Evolutionary conservation across 495 filamentous ascomycete species (phyloP).

Genomic region (Beverwykella pulmonaria): DNA sequence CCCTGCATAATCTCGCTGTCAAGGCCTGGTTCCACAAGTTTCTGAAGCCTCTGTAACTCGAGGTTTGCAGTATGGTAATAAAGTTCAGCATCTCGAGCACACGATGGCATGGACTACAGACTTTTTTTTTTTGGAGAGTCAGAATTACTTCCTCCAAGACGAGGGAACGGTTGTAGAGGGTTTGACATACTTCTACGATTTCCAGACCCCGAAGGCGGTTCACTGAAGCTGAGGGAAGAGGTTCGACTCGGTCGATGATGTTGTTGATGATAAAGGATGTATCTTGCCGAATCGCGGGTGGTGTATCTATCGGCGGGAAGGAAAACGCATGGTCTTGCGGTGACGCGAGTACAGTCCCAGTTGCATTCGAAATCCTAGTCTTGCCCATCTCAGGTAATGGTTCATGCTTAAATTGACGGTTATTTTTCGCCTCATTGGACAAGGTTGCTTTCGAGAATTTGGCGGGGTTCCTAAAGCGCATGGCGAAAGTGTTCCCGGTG

Average conservation of each 20-base stretch:
- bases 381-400: not conserved
- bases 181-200: slow-evolving; percentile 18
- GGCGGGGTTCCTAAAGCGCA: slow-evolving; percentile 12
- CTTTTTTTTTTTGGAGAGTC: not conserved
- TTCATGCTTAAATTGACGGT: not conserved
- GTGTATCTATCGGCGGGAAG: not conserved
- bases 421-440: not conserved
- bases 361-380: not conserved
- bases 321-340: not conserved
- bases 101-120: slow-evolving; percentile 6
- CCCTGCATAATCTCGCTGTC: not conserved
- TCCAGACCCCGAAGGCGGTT: slow-evolving; percentile 12
- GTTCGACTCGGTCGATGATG: not conserved
- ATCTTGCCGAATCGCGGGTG: not conserved
- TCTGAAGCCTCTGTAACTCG: not conserved
- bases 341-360: not conserved
- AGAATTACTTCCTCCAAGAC: slow-evolving; percentile 6
- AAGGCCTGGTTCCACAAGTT: not conserved
- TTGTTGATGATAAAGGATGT: slow-evolving; percentile 3
- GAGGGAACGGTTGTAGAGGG: slow-evolving; percentile 7
- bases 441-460: slow-evolving; percentile 3
- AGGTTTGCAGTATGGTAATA: not conserved
- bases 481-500: slow-evolving; percentile 14
- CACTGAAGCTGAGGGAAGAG: not conserved
- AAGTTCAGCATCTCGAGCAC: slow-evolving; percentile 12